These are phyloP conservation scores for Angophora floribunda DNA, from an alignment of 345 rosid species.

Conservation along the genomic window DNA sequence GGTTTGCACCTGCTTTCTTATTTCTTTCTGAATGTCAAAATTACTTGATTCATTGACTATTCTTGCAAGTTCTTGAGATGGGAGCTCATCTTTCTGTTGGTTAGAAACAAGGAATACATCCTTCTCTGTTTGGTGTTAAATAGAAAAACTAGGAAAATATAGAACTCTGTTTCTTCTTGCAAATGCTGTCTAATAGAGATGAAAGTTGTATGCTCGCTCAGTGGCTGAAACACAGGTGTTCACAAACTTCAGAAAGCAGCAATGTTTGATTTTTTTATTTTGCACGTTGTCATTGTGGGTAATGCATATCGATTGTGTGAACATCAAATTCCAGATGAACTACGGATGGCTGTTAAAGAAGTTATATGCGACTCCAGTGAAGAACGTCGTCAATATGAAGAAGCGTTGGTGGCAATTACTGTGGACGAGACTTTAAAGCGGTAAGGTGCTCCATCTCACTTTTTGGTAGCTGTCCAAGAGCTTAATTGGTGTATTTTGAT, in stretches of 20 bases:
- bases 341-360: slow-evolving; percentile 87
- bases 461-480: background rate
- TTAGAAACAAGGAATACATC: background rate
- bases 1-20: background rate
- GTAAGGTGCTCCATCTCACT: slow-evolving; percentile 19
- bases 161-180: background rate
- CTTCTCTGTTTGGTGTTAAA: background rate
- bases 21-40: background rate
- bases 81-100: background rate
- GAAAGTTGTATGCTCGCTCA: background rate
- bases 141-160: background rate
- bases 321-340: slow-evolving; percentile 39
- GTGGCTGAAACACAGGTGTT: background rate
- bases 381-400: slow-evolving; percentile 60
- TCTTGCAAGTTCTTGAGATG: background rate
- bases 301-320: background rate
- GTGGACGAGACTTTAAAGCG: slow-evolving; percentile 78
- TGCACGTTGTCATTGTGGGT: background rate
- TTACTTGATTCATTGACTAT: background rate
- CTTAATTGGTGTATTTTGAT: background rate
- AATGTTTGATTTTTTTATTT: background rate
- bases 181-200: background rate
- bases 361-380: slow-evolving; percentile 51
- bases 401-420: slow-evolving; percentile 68
- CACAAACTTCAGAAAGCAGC: background rate